Base-by-base conservation (phyloP, 192 early-diverging fungal species). In the Spizellomyces punctatus region DNA sequence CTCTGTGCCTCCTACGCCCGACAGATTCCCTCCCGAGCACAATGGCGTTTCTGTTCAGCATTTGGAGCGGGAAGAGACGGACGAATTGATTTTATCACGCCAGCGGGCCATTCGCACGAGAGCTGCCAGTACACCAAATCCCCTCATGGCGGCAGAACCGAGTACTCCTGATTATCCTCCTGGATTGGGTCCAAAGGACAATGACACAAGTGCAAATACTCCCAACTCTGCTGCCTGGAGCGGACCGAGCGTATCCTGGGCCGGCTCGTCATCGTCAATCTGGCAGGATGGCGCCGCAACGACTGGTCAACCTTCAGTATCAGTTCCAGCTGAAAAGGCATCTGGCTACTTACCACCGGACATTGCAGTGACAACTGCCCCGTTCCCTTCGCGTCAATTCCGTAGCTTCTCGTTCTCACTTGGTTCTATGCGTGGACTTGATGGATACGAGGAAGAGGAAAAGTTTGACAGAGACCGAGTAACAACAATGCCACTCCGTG, bases 381-480 rank as follows among this genome's bases (percentile, higher is more conserved):
- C 67, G 46, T 76, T 65, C 36, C 67, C 58, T 5, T 46, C 66
- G 63, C 78, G 88, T 12, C 82, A 89, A 72, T 86, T 83, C 41
- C 79, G 88, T 46, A 89, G 87, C 73, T 75, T 84, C 21, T 89
- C 88, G 0, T 87, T 89, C 72, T 89, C 88, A 7, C 73, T 89
- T 17, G 87, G 79, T 9, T 63, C 86, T 78, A 76, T 80, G 82
- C 42, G 77, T 77, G 58, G 77, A 64, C 12, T 78, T 73, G 63
- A 72, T 46, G 59, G 59, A 17, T 12, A 12, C 19, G 72, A 17
- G 58, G 66, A 9, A 46, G 64, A 63, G 47, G 58, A 57, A 61
- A 67, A 46, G 16, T 66, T 10, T 42, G 60, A 60, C 46, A 44
- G 44, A 22, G 52, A 66, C 43, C 62, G 64, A 27, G 21, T 75